These are phyloP conservation scores for Lactarius evosmus DNA, from an alignment of 768 basidiomycete species.

Conservation along the genomic window DNA sequence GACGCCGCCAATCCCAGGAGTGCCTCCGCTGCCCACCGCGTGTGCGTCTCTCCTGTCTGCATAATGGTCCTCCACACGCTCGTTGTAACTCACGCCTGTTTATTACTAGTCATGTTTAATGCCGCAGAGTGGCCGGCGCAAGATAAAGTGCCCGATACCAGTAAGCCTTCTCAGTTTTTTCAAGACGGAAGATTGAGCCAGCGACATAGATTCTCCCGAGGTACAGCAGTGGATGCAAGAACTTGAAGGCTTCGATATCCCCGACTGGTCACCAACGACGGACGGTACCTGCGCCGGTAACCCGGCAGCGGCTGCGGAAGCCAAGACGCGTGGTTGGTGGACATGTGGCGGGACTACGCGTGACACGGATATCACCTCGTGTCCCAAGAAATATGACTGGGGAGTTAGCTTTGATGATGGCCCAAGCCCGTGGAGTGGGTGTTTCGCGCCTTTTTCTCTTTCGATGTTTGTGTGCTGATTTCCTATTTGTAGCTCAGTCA, in stretches of 20 bases:
- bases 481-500: conserved; percentile 46
- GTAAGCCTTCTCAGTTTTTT: conserved; percentile 37
- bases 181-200: not conserved
- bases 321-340: conserved; percentile 81
- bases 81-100: not conserved
- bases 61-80: not conserved
- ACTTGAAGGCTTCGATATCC: conserved; percentile 67
- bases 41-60: conserved; percentile 43
- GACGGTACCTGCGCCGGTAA: conserved; percentile 70
- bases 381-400: conserved; percentile 70
- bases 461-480: not conserved
- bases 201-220: conserved; percentile 47
- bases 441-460: not conserved
- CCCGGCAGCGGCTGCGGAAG: conserved; percentile 51
- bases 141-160: conserved; percentile 57
- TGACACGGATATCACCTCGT: conserved; percentile 56
- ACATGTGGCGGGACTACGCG: conserved; percentile 76
- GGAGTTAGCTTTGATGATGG: conserved; percentile 89
- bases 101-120: conserved; percentile 44
- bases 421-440: conserved; percentile 77
- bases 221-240: conserved; percentile 77
- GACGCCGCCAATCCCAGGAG: conserved; percentile 59
- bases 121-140: conserved; percentile 56
- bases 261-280: conserved; percentile 54
- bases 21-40: conserved; percentile 59